These are phyloP conservation scores for Xylaria sp. DNA, from an alignment of 2,329 filamentous ascomycete species.

Conservation along the genomic window DNA sequence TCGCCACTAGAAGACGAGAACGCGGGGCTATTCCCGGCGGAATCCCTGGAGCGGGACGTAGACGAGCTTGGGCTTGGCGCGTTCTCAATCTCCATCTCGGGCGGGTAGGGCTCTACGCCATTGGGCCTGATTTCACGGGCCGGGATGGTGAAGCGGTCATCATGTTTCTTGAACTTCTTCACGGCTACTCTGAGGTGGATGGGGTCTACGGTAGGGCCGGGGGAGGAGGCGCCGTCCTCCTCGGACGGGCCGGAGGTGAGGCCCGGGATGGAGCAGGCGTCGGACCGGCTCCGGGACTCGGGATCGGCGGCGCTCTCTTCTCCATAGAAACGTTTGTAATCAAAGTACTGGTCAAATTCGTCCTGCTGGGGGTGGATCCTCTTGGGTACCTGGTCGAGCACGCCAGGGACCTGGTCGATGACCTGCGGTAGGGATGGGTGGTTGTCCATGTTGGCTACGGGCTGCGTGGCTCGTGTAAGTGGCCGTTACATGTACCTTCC, in stretches of 20 bases:
- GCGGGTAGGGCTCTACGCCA: slow-evolving; percentile 31
- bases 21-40: slow-evolving; percentile 23
- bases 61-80: slow-evolving; percentile 14
- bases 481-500: slow-evolving; percentile 36
- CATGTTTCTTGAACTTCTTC: slow-evolving; percentile 35
- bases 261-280: slow-evolving; percentile 37
- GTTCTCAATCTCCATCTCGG: slow-evolving; percentile 34
- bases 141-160: slow-evolving; percentile 38
- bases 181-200: slow-evolving; percentile 33
- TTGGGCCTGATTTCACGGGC: slow-evolving; percentile 37
- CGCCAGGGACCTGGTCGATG: slow-evolving; percentile 34
- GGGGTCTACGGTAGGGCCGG: slow-evolving; percentile 31
- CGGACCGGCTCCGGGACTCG: slow-evolving; percentile 36
- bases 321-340: slow-evolving; percentile 34
- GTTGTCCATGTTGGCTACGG: slow-evolving; percentile 35
- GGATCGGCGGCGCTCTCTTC: slow-evolving; percentile 32
- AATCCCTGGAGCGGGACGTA: slow-evolving; percentile 24
- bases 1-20: slow-evolving; percentile 26
- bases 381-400: slow-evolving; percentile 34
- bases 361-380: slow-evolving; percentile 30
- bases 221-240: slow-evolving; percentile 37
- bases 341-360: slow-evolving; percentile 33
- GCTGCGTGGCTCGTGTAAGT: slow-evolving; percentile 40
- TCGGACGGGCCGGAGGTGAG: slow-evolving; percentile 39
- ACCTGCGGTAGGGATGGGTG: slow-evolving; percentile 33